These are phyloP conservation scores for Hymenoscyphus scutula DNA, from an alignment of 2,329 filamentous ascomycete species.

Conservation along the genomic window DNA sequence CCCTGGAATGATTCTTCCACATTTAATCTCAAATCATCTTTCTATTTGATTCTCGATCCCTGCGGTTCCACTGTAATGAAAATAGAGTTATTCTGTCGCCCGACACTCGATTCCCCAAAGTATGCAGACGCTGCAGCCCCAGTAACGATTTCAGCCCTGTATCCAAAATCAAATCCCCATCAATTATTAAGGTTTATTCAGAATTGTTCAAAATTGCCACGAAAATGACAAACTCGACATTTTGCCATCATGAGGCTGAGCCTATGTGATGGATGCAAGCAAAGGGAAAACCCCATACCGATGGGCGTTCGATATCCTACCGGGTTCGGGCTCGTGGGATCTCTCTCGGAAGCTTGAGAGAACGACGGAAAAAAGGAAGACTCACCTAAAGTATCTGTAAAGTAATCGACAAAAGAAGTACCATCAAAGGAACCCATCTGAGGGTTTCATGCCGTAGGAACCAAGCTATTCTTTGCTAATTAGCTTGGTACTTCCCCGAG, in stretches of 20 bases:
- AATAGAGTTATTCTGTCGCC: conserved; percentile 1
- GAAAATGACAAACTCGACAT: not conserved
- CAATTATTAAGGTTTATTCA: not conserved
- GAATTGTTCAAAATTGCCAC: not conserved
- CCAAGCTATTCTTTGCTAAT: not conserved
- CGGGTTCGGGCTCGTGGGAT: not conserved
- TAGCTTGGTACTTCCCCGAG: not conserved
- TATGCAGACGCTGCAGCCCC: not conserved
- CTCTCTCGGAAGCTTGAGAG: not conserved
- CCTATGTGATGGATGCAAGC: not conserved
- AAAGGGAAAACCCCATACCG: not conserved
- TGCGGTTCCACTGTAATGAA: not conserved
- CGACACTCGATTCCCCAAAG: not conserved
- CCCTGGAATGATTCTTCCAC: not conserved
- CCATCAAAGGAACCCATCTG: not conserved
- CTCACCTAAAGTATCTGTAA: not conserved
- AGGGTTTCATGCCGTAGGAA: not conserved
- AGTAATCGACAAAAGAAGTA: not conserved
- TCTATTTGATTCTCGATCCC: not conserved
- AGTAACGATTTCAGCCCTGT: not conserved
- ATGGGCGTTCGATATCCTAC: conserved; percentile 1
- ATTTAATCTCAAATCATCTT: not conserved
- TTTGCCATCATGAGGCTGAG: not conserved
- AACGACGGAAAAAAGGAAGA: not conserved
- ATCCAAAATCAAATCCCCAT: not conserved